Base-by-base conservation (phyloP, 345 rosid genomes). In the Schrenkiella parvula region DNA sequence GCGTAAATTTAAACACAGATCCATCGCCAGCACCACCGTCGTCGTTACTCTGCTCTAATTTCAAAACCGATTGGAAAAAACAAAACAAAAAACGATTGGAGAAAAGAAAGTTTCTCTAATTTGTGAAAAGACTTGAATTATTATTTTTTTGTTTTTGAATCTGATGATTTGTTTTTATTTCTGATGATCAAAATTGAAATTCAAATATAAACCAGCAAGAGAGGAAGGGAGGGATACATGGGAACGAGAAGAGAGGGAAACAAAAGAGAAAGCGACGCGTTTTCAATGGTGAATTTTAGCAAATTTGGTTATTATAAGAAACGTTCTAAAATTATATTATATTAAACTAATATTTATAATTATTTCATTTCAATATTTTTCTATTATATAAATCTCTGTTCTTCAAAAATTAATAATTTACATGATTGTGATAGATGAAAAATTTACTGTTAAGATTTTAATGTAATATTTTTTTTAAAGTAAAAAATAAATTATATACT, bases 211-310 rank as follows among this genome's bases (percentile, higher is more conserved):
- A 35, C 22, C 12, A 48, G 59, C n/a, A 51, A 62, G 13, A 61
- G 77, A 72, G 71, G 77, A 23, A 74, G 73, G n/a, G 73, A 67
- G 48, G 35, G 47, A 67, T 55, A 48, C 73, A 59, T 57, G 73
- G 64, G 77, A 73, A 73, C 77, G 71, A 73, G 52, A 73, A 66
- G 78, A 35, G 71, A 73, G 78, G 78, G 67, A 65, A 65, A 65
- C 58, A 50, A 7, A 11, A 22, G 71, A 38, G 71, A 65, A 44
- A 55, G 66, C 59, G 14, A 73, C 66, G 71, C 77, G 51, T 73
- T 66, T 73, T 59, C 60, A 73, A 66, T 44, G 52, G 78, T 64
- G 66, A 8, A 6, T 14, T 59, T 59, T 54, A 5, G 6, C 15
- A 37, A 25, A 5, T 37, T 52, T 12, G 1, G 8, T 48, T 61